A percentile compares a stretch with the other conserved stretches of the same genome.
Evolutionary conservation across 352 stramenopile genomes (phyloP).

Genomic region (Plasmopara viticola): DNA sequence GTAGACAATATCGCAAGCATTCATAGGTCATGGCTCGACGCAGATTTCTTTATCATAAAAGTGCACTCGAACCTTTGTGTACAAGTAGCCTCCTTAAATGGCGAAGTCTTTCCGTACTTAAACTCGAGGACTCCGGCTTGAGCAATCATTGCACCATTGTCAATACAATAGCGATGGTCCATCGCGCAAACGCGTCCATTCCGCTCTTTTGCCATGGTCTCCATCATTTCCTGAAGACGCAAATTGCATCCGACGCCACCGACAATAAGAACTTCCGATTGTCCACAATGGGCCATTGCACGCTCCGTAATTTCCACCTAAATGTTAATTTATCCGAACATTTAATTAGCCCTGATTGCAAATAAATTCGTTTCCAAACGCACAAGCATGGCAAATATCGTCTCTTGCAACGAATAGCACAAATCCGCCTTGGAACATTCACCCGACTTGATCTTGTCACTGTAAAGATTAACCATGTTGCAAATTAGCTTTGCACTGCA

Average conservation of each 20-base stretch:
- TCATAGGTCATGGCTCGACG: no score
- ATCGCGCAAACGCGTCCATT: slow-evolving; percentile 95
- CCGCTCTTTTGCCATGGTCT: slow-evolving; percentile 93
- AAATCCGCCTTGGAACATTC: slow-evolving; percentile 94
- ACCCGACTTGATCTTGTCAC: slow-evolving; percentile 71
- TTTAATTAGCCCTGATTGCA: neutral
- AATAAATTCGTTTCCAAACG: neutral
- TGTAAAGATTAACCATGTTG: slow-evolving; percentile 10
- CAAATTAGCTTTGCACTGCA: slow-evolving; percentile 4
- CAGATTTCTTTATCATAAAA: neutral
- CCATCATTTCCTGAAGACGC: slow-evolving; percentile 96
- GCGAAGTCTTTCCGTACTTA: slow-evolving; percentile 89
- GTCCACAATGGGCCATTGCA: slow-evolving; percentile 97
- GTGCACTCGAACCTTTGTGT: slow-evolving; percentile 81
- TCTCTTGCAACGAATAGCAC: slow-evolving; percentile 99
- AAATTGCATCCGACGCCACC: slow-evolving; percentile 96
- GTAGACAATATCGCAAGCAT: neutral
- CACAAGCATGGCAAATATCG: slow-evolving; percentile 99
- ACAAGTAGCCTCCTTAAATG: slow-evolving; percentile 90
- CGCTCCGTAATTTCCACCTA: slow-evolving; percentile 99
- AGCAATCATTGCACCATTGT: slow-evolving; percentile 99
- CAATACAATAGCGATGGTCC: slow-evolving; percentile 99
- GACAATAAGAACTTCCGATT: slow-evolving; percentile 97
- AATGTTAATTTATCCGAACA: neutral
- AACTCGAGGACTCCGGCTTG: slow-evolving; percentile 97